phyloP scores from a whole-genome alignment of 2,329 filamentous ascomycete genomes.

The Penicillium sp. region DNA sequence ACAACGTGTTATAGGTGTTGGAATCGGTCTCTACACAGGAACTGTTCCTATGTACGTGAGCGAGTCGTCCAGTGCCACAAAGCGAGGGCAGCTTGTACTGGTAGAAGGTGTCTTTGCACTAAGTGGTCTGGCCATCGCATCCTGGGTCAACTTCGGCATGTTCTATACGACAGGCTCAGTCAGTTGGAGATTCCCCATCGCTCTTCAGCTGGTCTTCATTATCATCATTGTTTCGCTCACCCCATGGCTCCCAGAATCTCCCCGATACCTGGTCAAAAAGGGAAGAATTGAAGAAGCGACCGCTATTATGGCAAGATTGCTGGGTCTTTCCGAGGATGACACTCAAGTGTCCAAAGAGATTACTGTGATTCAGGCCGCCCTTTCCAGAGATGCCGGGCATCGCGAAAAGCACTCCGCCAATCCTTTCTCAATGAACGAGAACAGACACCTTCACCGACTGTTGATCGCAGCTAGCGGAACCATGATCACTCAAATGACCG shows the following conservation, averaged over 20 bases:
- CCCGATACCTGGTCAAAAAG: constrained; percentile 27
- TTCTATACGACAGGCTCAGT: constrained; percentile 6
- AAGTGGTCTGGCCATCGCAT: constrained; percentile 35
- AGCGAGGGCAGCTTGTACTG: constrained; percentile 10
- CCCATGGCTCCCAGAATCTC: constrained; percentile 33
- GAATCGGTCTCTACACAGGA: constrained; percentile 12
- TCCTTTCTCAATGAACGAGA: constrained; percentile 8
- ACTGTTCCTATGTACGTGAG: constrained; percentile 16
- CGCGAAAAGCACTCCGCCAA: constrained; percentile 1
- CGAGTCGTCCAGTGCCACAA: constrained; percentile 5
- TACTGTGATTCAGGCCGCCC: constrained; percentile 4
- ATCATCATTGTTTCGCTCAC: constrained; percentile 34
- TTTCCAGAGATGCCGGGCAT: neutral
- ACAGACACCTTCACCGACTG: constrained; percentile 9
- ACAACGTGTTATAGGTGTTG: constrained; percentile 5
- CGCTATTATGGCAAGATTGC: constrained; percentile 4
- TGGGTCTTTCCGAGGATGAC: neutral
- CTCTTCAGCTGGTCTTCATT: constrained; percentile 39
- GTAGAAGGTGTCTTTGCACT: constrained; percentile 19
- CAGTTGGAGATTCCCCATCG: constrained; percentile 19
- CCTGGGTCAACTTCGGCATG: constrained; percentile 11
- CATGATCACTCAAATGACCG: constrained; percentile 9
- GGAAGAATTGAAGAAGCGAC: constrained; percentile 5
- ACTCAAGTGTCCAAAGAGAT: constrained; percentile 3
- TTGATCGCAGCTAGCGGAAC: constrained; percentile 8